Base-by-base conservation (phyloP, 306 rosid genomes). In the Cucurbita pepo region DNA sequence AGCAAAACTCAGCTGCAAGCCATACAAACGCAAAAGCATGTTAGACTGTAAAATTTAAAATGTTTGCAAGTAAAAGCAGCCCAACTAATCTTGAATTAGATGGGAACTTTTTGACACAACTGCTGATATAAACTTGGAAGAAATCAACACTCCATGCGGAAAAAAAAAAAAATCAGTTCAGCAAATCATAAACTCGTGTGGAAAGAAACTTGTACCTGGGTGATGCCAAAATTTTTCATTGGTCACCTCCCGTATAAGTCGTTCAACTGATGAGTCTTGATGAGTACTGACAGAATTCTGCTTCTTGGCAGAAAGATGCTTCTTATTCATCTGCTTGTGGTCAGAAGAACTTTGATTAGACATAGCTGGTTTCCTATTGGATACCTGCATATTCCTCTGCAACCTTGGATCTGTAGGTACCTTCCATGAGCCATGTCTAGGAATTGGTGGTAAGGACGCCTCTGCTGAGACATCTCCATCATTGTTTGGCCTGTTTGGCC, bases 141-240 rank as follows among this genome's bases (percentile, higher is more conserved):
- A 72, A 16, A 72, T 30, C 44, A 34, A 16, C 58, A 50, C 58
- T 9, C 45, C 11, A n/a, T 41, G 34, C 2, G 21, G 8, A 18
- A 44, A 19, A 11, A 41, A 9, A 1, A n/a, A 1, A 21, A 30
- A 37, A 15, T 15, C 4, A 16, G 16, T 25, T 30, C 63, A 30
- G 47, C 2, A 36, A 51, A 54, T 75, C 51, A 74, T 16, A 74
- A 25, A 71, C 69, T 34, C 47, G 18, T 22, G 8, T 8, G 11
- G 64, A 65, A 64, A 77, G 10, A 52, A 61, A 65, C 76, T 19
- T 56, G 74, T 87, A 94, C 99, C 99, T 87, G 97, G 97, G 66
- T 88, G 91, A 75, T 87, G 97, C 97, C 99, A 94, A 84, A 94
- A 91, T 87, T 91, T 94, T 78, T 89, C 99, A 37, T 86, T 94